phyloP scores from a whole-genome alignment of 768 basidiomycete species.

The Mycena crocata region DNA sequence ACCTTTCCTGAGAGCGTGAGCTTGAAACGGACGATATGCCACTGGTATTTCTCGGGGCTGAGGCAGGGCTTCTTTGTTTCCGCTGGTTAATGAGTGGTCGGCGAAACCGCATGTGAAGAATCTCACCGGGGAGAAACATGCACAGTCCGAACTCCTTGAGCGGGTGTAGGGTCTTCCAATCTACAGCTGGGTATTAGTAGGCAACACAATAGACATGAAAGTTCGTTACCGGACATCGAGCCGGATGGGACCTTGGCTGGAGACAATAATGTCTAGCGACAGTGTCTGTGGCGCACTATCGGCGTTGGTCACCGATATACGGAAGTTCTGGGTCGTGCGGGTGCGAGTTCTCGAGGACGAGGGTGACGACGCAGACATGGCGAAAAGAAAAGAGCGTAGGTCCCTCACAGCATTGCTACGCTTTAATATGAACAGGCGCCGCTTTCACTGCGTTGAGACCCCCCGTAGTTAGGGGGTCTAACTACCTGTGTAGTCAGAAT shows the following conservation, averaged over 20 bases:
- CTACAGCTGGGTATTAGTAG: neutral
- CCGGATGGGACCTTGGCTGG: neutral
- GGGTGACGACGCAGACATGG: neutral
- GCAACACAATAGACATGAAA: neutral
- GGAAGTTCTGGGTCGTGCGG: neutral
- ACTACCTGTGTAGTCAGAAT: no score
- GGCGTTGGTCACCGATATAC: neutral
- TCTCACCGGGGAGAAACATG: no score
- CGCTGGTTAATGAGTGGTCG: no score
- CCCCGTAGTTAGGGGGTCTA: no score
- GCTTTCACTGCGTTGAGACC: no score
- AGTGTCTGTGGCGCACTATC: neutral
- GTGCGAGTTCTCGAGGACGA: no score
- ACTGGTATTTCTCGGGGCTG: no score
- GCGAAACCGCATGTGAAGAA: no score
- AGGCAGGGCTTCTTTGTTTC: no score
- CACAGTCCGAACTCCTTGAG: neutral
- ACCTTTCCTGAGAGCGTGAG: no score
- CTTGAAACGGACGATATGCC: no score
- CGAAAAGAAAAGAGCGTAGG: neutral
- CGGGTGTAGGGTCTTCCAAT: neutral
- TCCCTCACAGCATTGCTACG: neutral
- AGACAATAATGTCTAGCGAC: conserved; percentile 10
- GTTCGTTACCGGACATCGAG: conserved; percentile 1
- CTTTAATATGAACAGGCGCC: conserved; percentile 2